Base-by-base conservation (phyloP, 2,329 filamentous ascomycete species). In the Aspergillus pseudoglaucus region DNA sequence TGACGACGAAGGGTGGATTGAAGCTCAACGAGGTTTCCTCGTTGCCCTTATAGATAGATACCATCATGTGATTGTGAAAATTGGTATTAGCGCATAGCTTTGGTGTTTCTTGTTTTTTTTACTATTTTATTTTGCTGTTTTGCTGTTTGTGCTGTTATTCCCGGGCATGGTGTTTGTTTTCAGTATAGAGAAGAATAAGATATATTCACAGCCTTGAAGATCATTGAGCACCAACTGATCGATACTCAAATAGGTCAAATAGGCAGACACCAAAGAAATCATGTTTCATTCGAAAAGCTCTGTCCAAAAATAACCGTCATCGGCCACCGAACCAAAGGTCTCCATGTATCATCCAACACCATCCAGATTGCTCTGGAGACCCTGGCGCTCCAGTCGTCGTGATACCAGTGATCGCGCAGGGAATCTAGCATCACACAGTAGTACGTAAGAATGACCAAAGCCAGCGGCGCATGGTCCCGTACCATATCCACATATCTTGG, bases 351-450 rank as follows among this genome's bases (percentile, higher is more conserved):
- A 45, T 66, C 61, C 40, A 68, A 40, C 14, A 60, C 49, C 30
- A 53, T 48, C 62, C 64, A 67, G 18, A 86, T 75, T 17, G 83
- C 83, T 61, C 81, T 79, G 6, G 87, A 79, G 57, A 87, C 83
- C 47, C 81, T 76, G 14, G 78, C 76, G 15, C 82, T 77, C 58
- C 85, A 83, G 37, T 83, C 83, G 32, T 81, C 75, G 8, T 87
- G 68, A 79, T 83, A 88, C 85, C 85, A 88, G 5, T 59, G 59
- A 25, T 84, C 70, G 23, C 73, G 65, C 51, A 84, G 75, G 52
- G 81, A 73, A 35, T 76, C 75, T 54, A 83, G 79, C 17, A 87
- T 70, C 44, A 73, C 20, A 82, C 73, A 56, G 82, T 81, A 54
- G 82, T 79, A 60, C 75, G 85, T 38, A 75, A 80, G 38, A 78